Evolutionary conservation across 495 filamentous ascomycete species (phyloP), one percentile per base, ranked within the genome.

Genomic region (Penicillium manginii): DNA sequence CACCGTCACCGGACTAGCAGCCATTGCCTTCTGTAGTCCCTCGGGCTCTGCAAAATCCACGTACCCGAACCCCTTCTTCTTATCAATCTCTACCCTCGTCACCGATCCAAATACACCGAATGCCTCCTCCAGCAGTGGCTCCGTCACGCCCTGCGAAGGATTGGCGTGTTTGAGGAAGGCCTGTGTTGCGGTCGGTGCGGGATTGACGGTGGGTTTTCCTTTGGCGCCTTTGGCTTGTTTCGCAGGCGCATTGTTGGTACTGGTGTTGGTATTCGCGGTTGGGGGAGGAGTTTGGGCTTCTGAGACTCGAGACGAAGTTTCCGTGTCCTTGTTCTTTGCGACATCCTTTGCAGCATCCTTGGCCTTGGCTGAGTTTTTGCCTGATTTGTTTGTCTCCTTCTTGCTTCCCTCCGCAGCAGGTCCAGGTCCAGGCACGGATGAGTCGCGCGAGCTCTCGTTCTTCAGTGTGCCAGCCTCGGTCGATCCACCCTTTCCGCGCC

Each of bases 151-250:
- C 70, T 96, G 92, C 1, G 91, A 92, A 18, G 91, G 85, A 69
- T 94, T 96, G 53, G 92, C 92, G 64, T 96, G 92, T 67, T 96
- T 96, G 63, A 96, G 79, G 68, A 96, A 97, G n/a, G 91, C 92
- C 67, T 91, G 87, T 2, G 85, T 90, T 6, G 88, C 84, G 4
- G 84, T 84, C 9, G 85, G 68, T 23, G 80, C 51, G 8, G 77
- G 64, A 22, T 66, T 52, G 9, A 70, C 54, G 14, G 71, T 29
- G 14, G 60, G 69, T 68, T 59, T 84, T 59, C 66, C 57, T 61
- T 67, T 73, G 32, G 55, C 52, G 7, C 66, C 66, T 65, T 70
- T 73, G 48, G 65, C 48, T 19, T 68, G 37, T 50, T 76, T 79
- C 1, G 70, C 52, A 17, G 73, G 55, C 17, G 69, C 57, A 43